Percentiles rank a stretch among this genome's conserved stretches.
phyloP scores from a whole-genome alignment of 2,329 filamentous ascomycete genomes.

The Laburnicola sp. region DNA sequence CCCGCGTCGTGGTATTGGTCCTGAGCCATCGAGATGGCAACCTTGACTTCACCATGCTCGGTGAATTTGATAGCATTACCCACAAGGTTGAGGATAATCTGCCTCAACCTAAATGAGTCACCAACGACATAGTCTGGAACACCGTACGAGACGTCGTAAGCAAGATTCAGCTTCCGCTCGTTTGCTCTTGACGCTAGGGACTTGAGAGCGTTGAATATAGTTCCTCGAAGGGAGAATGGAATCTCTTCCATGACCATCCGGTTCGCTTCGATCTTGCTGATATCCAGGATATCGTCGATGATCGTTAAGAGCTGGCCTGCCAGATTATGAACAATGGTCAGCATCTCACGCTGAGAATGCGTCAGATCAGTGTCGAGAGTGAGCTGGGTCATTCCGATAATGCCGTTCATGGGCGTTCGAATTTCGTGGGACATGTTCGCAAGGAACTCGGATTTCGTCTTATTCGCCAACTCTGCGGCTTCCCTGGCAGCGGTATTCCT shows the following conservation, averaged over 20 bases:
- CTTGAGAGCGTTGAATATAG: slow-evolving; percentile 96
- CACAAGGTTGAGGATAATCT: slow-evolving; percentile 96
- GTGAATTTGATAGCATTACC: slow-evolving; percentile 99
- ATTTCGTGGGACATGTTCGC: slow-evolving; percentile 99
- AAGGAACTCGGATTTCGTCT: slow-evolving; percentile 97
- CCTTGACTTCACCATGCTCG: slow-evolving; percentile 91
- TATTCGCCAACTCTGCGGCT: slow-evolving; percentile 93
- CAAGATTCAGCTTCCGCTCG: slow-evolving; percentile 89
- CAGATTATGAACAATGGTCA: slow-evolving; percentile 96
- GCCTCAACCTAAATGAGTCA: slow-evolving; percentile 91
- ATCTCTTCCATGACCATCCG: slow-evolving; percentile 99
- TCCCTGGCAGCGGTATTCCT: slow-evolving; percentile 94
- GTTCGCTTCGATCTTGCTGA: slow-evolving; percentile 84
- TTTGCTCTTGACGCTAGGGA: slow-evolving; percentile 96
- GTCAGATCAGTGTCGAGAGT: slow-evolving; percentile 93
- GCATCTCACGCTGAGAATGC: slow-evolving; percentile 94
- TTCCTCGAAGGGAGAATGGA: slow-evolving; percentile 89
- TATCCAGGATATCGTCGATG: slow-evolving; percentile 78
- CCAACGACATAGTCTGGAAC: slow-evolving; percentile 95
- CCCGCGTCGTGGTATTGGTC: slow-evolving; percentile 67
- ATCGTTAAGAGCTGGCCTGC: slow-evolving; percentile 96
- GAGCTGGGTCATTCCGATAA: slow-evolving; percentile 96
- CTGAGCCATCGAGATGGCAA: slow-evolving; percentile 78
- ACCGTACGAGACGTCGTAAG: slow-evolving; percentile 89
- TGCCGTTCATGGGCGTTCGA: slow-evolving; percentile 94